phyloP scores from a whole-genome alignment of 768 basidiomycete genomes.

The Lentinula lateritia region DNA sequence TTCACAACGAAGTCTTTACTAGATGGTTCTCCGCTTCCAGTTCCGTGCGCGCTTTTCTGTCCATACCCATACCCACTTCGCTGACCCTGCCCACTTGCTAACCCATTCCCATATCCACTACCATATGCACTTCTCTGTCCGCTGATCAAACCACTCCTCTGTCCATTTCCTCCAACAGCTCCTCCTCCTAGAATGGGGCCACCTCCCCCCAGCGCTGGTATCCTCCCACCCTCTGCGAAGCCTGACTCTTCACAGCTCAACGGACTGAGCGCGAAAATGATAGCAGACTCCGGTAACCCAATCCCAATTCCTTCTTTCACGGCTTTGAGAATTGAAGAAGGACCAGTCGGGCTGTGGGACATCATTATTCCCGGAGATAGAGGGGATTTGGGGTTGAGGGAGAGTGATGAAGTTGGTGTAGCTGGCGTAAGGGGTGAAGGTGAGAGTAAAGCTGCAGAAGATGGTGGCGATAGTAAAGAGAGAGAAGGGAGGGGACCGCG shows the following conservation, averaged over 20 bases:
- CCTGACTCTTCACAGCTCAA: slow-evolving; percentile 18
- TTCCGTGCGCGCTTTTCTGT: background rate
- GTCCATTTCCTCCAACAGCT: background rate
- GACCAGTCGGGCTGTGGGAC: background rate
- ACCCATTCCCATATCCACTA: background rate
- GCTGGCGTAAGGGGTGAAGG: background rate
- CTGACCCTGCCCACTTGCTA: background rate
- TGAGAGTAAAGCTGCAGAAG: background rate
- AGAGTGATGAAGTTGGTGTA: background rate
- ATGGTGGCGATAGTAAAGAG: background rate
- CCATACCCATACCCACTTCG: background rate
- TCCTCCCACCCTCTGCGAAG: background rate
- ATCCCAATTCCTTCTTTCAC: slow-evolving; percentile 39
- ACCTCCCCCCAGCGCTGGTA: background rate
- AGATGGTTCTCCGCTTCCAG: background rate
- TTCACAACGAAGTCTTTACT: slow-evolving; percentile 18
- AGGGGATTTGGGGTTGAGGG: background rate
- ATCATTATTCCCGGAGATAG: slow-evolving; percentile 5
- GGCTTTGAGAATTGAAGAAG: slow-evolving; percentile 39
- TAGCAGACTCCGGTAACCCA: slow-evolving; percentile 30
- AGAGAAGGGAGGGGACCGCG: background rate
- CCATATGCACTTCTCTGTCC: background rate
- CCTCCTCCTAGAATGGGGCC: background rate
- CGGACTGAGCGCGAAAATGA: slow-evolving; percentile 39
- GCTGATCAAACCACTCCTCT: background rate